A percentile compares a stretch with the other conserved stretches of the same genome.
Conservation (phyloP, 2,329 filamentous ascomycete genomes). For the Calonectria multiphialidica region DNA sequence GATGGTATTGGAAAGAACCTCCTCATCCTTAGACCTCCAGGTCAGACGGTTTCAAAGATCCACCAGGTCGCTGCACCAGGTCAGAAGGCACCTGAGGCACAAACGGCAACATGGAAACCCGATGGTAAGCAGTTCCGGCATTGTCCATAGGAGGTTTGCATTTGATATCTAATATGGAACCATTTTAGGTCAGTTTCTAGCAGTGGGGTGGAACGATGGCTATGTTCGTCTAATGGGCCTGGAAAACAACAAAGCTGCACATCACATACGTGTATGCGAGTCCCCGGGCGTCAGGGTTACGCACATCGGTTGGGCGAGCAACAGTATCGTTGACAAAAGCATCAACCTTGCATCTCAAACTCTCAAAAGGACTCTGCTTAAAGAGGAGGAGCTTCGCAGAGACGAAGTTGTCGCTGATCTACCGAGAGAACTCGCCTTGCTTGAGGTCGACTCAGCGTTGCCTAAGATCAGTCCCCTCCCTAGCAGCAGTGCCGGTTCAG, state of each 20-base stretch:
- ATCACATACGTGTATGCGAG: constrained; percentile 72
- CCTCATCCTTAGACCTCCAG: constrained; percentile 82
- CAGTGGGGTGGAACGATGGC: constrained; percentile 87
- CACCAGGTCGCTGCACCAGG: constrained; percentile 58
- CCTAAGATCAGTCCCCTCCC: constrained; percentile 82
- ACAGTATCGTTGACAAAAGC: constrained; percentile 51
- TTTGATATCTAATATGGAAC: background rate
- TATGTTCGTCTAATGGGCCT: constrained; percentile 81
- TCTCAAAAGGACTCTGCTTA: constrained; percentile 28
- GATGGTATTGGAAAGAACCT: constrained; percentile 77
- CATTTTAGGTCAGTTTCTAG: constrained; percentile 76
- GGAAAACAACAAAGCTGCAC: constrained; percentile 84
- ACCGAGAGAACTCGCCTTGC: constrained; percentile 78
- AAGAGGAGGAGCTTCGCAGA: constrained; percentile 16
- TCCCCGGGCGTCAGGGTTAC: constrained; percentile 57
- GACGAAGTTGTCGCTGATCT: constrained; percentile 61
- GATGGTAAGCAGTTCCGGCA: constrained; percentile 67
- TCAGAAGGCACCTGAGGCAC: constrained; percentile 55
- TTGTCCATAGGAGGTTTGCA: background rate
- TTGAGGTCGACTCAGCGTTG: constrained; percentile 82
- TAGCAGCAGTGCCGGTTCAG: constrained; percentile 67
- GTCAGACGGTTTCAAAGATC: constrained; percentile 72
- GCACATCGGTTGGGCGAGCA: constrained; percentile 67
- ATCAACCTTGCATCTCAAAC: constrained; percentile 22
- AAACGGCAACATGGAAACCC: constrained; percentile 73